phyloP scores from a whole-genome alignment of 1,284 basidiomycete species.

The Exobasidium rhododendri region DNA sequence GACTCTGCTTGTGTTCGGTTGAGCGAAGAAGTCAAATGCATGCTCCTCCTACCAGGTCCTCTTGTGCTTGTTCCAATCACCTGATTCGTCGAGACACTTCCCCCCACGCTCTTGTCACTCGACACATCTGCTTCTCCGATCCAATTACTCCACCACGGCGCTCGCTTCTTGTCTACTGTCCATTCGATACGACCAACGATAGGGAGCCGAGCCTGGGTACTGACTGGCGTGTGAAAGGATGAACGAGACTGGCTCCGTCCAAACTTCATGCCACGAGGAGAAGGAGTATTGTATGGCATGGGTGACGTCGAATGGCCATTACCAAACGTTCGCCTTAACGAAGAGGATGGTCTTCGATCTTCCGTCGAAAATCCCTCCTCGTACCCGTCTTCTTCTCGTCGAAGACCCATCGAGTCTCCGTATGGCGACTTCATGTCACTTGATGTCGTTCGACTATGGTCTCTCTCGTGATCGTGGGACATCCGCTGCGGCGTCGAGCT shows the following conservation, averaged over 20 bases:
- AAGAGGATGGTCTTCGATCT: not conserved
- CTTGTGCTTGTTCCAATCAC: not conserved
- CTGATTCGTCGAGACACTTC: not conserved
- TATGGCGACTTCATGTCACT: not conserved
- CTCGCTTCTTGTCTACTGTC: constrained; percentile 42
- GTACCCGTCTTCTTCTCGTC: not conserved
- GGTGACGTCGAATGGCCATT: constrained; percentile 3
- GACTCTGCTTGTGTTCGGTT: not conserved
- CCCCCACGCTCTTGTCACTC: not conserved
- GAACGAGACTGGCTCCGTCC: constrained; percentile 10
- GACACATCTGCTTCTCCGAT: constrained; percentile 11
- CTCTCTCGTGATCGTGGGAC: not conserved
- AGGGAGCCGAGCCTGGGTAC: constrained; percentile 26
- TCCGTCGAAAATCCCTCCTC: not conserved
- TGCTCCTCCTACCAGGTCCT: constrained; percentile 1
- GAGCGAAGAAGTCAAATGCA: not conserved
- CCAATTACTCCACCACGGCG: constrained; percentile 45
- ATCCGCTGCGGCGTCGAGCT: not conserved
- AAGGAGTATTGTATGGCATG: constrained; percentile 18
- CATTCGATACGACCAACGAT: constrained; percentile 50
- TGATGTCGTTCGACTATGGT: not conserved
- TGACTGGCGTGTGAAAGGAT: not conserved
- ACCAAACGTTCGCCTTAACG: not conserved
- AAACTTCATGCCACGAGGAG: not conserved
- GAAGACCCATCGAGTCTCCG: not conserved